Evolutionary conservation across 768 basidiomycete genomes (phyloP).

Genomic region (Lactarius sanguifluus): DNA sequence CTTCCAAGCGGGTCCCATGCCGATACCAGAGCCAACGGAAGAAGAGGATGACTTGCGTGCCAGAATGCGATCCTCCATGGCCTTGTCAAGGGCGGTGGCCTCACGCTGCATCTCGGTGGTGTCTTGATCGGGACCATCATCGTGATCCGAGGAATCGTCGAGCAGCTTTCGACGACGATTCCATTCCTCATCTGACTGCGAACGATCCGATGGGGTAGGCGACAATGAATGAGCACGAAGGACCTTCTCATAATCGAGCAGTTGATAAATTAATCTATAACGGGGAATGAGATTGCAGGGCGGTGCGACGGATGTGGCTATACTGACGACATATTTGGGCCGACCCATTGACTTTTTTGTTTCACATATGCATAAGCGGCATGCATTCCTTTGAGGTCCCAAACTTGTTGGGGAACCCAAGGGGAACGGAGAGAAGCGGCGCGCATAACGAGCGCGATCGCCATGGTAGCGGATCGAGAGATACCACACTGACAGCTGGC

Average conservation of each 20-base stretch:
- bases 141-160: slow-evolving; percentile 54
- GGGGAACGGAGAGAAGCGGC: slow-evolving; percentile 72
- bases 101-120: slow-evolving; percentile 64
- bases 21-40: slow-evolving; percentile 61
- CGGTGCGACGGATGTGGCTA: slow-evolving; percentile 17
- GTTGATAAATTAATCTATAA: slow-evolving; percentile 84
- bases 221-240: slow-evolving; percentile 49
- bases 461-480: slow-evolving; percentile 85
- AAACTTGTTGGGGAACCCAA: slow-evolving; percentile 69
- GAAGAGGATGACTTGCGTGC: slow-evolving; percentile 72
- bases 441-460: slow-evolving; percentile 91
- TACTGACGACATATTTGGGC: slow-evolving; percentile 93
- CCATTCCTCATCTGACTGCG: slow-evolving; percentile 76
- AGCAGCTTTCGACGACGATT: slow-evolving; percentile 61
- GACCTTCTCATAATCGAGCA: slow-evolving; percentile 85
- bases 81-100: slow-evolving; percentile 80
- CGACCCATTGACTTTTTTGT: slow-evolving; percentile 81
- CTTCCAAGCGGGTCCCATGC: slow-evolving; percentile 67
- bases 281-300: slow-evolving; percentile 22
- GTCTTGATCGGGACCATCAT: slow-evolving; percentile 50
- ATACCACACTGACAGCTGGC: slow-evolving; percentile 90
- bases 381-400: slow-evolving; percentile 84
- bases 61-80: slow-evolving; percentile 81
- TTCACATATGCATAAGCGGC: slow-evolving; percentile 89
- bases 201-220: slow-evolving; percentile 53